Conservation (phyloP, 2,329 filamentous ascomycete species). For the Diaporthe longicolla region DNA sequence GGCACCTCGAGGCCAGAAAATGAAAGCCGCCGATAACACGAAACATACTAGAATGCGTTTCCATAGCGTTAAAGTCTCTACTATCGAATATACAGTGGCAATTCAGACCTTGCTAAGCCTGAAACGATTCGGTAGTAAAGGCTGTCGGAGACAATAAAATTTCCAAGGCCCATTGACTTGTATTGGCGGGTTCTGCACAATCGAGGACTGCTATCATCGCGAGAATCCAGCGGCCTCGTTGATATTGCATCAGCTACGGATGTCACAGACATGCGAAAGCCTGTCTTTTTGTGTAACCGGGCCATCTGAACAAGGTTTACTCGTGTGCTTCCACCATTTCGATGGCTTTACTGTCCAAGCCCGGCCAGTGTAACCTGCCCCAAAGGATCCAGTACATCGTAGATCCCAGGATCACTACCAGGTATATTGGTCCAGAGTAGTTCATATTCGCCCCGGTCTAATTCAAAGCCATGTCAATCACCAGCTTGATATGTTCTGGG, state of each 20-base stretch:
- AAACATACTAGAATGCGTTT: background rate
- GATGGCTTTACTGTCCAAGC: slow-evolving; percentile 14
- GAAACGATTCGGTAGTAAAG: no score
- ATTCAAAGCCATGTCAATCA: background rate
- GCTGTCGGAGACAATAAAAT: background rate
- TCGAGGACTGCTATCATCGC: background rate
- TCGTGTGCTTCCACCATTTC: slow-evolving; percentile 25
- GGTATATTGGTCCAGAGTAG: slow-evolving; percentile 40
- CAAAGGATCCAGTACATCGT: background rate
- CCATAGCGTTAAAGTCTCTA: background rate
- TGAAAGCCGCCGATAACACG: background rate
- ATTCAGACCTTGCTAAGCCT: background rate
- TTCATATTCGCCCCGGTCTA: slow-evolving; percentile 43
- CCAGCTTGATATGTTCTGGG: background rate
- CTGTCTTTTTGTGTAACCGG: background rate
- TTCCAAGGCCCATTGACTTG: background rate
- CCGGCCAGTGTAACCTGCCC: slow-evolving; percentile 6
- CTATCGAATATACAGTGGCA: background rate
- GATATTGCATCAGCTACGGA: background rate
- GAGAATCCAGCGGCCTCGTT: background rate
- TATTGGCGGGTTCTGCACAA: background rate
- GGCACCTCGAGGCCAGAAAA: background rate
- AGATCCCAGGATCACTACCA: slow-evolving; percentile 13
- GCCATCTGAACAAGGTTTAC: background rate
- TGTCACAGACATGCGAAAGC: no score